Evolutionary conservation across 1,139 yeast genomes (phyloP).

Genomic region (Saccharomycopsis hybrid): DNA sequence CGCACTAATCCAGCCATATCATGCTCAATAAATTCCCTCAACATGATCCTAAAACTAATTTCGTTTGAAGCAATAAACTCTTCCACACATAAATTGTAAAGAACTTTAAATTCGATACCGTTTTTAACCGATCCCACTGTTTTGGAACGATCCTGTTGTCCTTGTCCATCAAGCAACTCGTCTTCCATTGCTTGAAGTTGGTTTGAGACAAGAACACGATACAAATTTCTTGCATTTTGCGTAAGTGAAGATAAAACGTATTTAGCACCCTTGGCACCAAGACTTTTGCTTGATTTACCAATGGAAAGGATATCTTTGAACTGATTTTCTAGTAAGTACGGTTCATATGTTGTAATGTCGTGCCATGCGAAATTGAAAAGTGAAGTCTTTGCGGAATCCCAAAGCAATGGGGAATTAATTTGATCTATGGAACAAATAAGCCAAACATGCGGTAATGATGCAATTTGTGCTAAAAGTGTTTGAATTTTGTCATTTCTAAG

Average conservation of each 20-base stretch:
- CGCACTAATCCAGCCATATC: slow-evolving; percentile 71
- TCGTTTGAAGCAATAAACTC: slow-evolving; percentile 84
- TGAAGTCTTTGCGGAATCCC: slow-evolving; percentile 71
- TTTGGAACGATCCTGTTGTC: slow-evolving; percentile 28
- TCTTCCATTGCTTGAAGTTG: slow-evolving; percentile 60
- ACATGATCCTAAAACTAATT: slow-evolving; percentile 69
- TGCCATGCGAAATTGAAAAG: slow-evolving; percentile 82
- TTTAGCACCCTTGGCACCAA: slow-evolving; percentile 72
- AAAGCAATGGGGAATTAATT: slow-evolving; percentile 72
- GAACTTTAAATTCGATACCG: slow-evolving; percentile 57
- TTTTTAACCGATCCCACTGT: slow-evolving; percentile 44
- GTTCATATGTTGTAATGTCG: slow-evolving; percentile 68
- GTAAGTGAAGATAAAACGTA: slow-evolving; percentile 81
- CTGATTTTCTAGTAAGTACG: slow-evolving; percentile 65
- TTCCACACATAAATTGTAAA: slow-evolving; percentile 66
- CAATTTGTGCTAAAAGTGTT: slow-evolving; percentile 55
- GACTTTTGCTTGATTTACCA: slow-evolving; percentile 56
- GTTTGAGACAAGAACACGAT: slow-evolving; percentile 52
- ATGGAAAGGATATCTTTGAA: slow-evolving; percentile 68
- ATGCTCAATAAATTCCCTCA: slow-evolving; percentile 86
- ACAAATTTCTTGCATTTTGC: slow-evolving; percentile 66
- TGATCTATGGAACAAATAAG: slow-evolving; percentile 72
- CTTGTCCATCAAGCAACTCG: slow-evolving; percentile 28
- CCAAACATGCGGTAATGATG: slow-evolving; percentile 58
- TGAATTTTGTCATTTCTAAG: slow-evolving; percentile 68